phyloP scores from a whole-genome alignment of 306 rosid species.

The Purshia tridentata region DNA sequence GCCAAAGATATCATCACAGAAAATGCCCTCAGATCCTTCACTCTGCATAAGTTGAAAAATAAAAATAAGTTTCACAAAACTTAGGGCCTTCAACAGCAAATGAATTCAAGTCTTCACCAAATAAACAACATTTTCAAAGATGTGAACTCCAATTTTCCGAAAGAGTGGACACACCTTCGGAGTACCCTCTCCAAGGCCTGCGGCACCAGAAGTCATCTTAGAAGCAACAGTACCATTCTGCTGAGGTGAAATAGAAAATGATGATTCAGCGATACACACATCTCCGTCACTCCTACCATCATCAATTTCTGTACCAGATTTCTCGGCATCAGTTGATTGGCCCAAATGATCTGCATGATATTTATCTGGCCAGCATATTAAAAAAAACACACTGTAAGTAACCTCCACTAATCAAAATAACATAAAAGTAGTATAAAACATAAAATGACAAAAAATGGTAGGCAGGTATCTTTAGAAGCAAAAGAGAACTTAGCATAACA shows the following conservation, averaged over 20 bases:
- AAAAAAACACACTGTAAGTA: neutral
- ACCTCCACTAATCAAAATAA: neutral
- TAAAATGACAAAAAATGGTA: neutral
- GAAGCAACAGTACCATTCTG: constrained; percentile 54
- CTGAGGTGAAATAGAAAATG: constrained; percentile 61
- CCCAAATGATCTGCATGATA: constrained; percentile 36
- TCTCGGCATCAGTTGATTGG: constrained; percentile 27
- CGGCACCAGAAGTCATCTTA: constrained; percentile 39
- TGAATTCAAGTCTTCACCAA: neutral
- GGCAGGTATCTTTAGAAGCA: neutral
- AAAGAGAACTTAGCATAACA: no score
- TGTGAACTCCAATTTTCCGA: neutral
- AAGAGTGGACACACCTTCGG: constrained; percentile 61
- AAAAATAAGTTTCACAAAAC: neutral
- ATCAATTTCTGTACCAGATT: constrained; percentile 38
- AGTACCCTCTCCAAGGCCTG: constrained; percentile 87
- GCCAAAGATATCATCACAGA: constrained; percentile 97
- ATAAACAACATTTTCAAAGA: neutral
- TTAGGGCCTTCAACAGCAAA: neutral
- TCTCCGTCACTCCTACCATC: constrained; percentile 40
- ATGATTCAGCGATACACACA: constrained; percentile 41
- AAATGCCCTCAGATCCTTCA: constrained; percentile 70
- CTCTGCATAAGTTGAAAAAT: constrained; percentile 50
- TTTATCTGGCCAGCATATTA: constrained; percentile 34
- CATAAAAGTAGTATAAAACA: neutral